phyloP scores from a whole-genome alignment of 2,329 filamentous ascomycete genomes.

The Colletotrichum salicis region DNA sequence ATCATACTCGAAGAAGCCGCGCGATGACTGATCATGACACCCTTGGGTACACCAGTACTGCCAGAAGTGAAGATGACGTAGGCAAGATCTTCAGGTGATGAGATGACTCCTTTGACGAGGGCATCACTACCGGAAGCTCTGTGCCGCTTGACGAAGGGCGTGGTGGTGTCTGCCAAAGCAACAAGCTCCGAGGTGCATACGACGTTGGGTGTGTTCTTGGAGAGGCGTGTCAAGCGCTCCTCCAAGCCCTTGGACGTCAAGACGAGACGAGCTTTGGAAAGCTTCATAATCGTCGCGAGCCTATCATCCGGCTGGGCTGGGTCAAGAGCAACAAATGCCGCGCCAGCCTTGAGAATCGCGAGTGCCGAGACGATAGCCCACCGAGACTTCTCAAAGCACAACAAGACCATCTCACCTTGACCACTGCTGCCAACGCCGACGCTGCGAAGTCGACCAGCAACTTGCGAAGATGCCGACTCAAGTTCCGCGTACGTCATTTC shows the following conservation, averaged over 20 bases:
- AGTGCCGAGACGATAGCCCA: constrained; percentile 36
- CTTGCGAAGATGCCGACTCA: constrained; percentile 13
- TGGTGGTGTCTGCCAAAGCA: not conserved
- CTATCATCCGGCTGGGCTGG: constrained; percentile 8
- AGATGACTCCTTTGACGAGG: not conserved
- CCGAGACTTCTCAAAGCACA: constrained; percentile 17
- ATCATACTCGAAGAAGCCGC: not conserved
- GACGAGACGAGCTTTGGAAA: not conserved
- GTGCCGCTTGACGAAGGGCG: not conserved
- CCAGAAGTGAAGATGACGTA: not conserved
- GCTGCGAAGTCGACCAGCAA: constrained; percentile 17
- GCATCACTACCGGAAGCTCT: not conserved
- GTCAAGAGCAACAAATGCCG: constrained; percentile 21
- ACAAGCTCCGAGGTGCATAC: not conserved
- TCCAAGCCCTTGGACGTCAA: not conserved
- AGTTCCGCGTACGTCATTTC: constrained; percentile 44
- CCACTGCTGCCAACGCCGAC: not conserved
- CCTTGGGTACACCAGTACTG: not conserved
- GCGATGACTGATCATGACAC: constrained; percentile 1
- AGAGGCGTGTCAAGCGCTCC: not conserved
- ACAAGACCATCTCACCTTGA: not conserved
- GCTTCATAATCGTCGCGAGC: not conserved
- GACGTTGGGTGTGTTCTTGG: not conserved
- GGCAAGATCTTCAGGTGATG: not conserved
- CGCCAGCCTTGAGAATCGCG: constrained; percentile 37